Evolutionary conservation across 352 stramenopile species (phyloP).

Genomic region (Sclerospora graminicola): DNA sequence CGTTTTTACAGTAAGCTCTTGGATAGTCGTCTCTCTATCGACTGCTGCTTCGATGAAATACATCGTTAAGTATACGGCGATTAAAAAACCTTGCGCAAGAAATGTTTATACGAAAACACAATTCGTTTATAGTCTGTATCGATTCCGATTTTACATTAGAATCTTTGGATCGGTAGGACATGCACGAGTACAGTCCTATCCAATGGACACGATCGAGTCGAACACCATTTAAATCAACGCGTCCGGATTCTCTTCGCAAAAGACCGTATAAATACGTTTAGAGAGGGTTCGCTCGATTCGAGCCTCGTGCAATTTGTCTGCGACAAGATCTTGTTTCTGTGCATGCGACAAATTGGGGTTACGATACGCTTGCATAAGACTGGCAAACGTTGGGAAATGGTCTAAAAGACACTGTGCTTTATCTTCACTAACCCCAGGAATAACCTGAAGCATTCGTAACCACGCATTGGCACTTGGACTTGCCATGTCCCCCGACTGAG

Average conservation of each 20-base stretch:
- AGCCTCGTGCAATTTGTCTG: constrained; percentile 33
- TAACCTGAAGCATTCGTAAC: constrained; percentile 72
- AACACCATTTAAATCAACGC: too few relatives aligned
- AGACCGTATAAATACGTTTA: constrained; percentile 42
- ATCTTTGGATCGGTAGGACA: too few relatives aligned
- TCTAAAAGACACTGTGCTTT: constrained; percentile 53
- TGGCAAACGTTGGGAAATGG: constrained; percentile 48
- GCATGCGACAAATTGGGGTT: constrained; percentile 19
- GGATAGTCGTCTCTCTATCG: too few relatives aligned
- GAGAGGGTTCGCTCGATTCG: constrained; percentile 39
- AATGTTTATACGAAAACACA: too few relatives aligned
- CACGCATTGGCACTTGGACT: constrained; percentile 49
- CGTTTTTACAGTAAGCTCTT: too few relatives aligned
- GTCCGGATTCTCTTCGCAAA: constrained; percentile 30
- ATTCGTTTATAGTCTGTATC: too few relatives aligned
- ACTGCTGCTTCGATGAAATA: too few relatives aligned
- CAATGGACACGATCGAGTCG: too few relatives aligned
- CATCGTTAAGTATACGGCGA: too few relatives aligned
- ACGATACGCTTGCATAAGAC: constrained; percentile 37
- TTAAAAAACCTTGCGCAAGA: too few relatives aligned
- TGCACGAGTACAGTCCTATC: too few relatives aligned
- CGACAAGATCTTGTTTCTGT: constrained; percentile 48
- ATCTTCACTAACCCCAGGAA: constrained; percentile 63
- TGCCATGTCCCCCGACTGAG: constrained; percentile 23
- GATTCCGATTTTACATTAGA: too few relatives aligned